Evolutionary conservation across 2,329 filamentous ascomycete species (phyloP).

Genomic region (Diplocarpon rosae): DNA sequence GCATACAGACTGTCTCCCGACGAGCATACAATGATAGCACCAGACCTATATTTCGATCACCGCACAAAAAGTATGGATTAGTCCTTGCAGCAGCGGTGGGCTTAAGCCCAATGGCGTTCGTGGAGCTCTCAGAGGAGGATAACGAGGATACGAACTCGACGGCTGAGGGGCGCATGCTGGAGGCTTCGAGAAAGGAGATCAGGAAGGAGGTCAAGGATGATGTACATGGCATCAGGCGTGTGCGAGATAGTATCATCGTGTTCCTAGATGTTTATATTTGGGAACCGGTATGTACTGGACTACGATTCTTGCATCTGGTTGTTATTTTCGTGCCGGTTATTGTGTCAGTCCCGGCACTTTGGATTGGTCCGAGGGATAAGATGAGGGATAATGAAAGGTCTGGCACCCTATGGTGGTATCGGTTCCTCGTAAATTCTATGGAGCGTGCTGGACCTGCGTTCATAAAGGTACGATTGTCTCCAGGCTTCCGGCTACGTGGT

Average conservation of each 20-base stretch:
- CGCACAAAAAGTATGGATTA: slow-evolving; percentile 13
- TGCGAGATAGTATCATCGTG: slow-evolving; percentile 49
- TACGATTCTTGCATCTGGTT: slow-evolving; percentile 79
- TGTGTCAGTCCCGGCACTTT: slow-evolving; percentile 65
- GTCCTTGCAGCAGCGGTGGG: slow-evolving; percentile 19
- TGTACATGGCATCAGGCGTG: slow-evolving; percentile 45
- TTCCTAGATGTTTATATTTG: slow-evolving; percentile 62
- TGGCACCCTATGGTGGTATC: slow-evolving; percentile 92
- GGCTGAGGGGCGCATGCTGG: slow-evolving; percentile 76
- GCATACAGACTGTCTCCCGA: slow-evolving; percentile 10
- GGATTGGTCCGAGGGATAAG: slow-evolving; percentile 56
- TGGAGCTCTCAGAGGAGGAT: slow-evolving; percentile 45
- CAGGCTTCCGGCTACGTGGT: not conserved
- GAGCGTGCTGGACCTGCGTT: slow-evolving; percentile 90
- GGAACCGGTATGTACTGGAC: slow-evolving; percentile 78
- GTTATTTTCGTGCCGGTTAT: slow-evolving; percentile 89
- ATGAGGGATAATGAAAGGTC: slow-evolving; percentile 62
- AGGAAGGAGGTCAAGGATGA: slow-evolving; percentile 54
- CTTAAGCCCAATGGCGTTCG: slow-evolving; percentile 45
- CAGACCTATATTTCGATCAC: slow-evolving; percentile 9
- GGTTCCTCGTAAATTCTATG: slow-evolving; percentile 78
- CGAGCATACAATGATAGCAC: slow-evolving; percentile 9
- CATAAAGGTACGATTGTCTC: slow-evolving; percentile 60
- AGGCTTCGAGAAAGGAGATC: slow-evolving; percentile 69
- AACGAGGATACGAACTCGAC: slow-evolving; percentile 50